Evolutionary conservation across 2,329 filamentous ascomycete species (phyloP), one percentile per base, ranked within the genome.

Genomic region (Colletotrichum filicis): DNA sequence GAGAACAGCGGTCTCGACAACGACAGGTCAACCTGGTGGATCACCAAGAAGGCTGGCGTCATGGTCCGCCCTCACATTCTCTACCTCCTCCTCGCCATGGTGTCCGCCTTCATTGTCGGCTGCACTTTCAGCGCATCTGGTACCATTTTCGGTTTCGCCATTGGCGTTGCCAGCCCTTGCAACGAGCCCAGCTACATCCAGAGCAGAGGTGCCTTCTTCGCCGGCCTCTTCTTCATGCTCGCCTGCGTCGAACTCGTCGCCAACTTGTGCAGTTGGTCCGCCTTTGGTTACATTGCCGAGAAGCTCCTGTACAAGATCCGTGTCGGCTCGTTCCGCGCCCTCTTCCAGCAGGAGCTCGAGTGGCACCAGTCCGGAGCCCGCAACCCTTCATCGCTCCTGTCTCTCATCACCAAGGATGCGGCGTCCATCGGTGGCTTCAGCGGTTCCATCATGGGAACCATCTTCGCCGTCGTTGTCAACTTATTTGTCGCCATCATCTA

Each of bases 291-390:
- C 37, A 74, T 83, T 9, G 89, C 92, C 0, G 92, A 94, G 78
- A 89, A 91, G 74, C 82, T 93, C 1, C 84, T 94, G 1, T 92
- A 91, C 79, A 88, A 85, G 57, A 87, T 93, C 11, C 87, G 92
- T 65, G 87, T 92, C 2, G 80, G 92, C 1, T 92, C 90, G 0
- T 89, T 94, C 78, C 87, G 90, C 2, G 90, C 92, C 0, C 81
- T 94, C 1, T 87, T 93, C 63, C 85, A 90, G 71, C 92, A 94
- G 80, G 90, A 91, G 74, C 82, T 93, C 60, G 87, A 92, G 72
- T 95, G 92, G 92, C 92, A 94, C 77, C 90, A 94, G 78, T 91
- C 91, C 0, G 86, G 89, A 26, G 87, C 86, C 5, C 87, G 92
- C 28, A 91, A 87, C 1, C 91, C 93, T 0, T 86, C 90, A 0